Evolutionary conservation across 148 eudicot genomes (phyloP), one percentile per base, ranked within the genome.

Genomic region (Euryodendron excelsum): DNA sequence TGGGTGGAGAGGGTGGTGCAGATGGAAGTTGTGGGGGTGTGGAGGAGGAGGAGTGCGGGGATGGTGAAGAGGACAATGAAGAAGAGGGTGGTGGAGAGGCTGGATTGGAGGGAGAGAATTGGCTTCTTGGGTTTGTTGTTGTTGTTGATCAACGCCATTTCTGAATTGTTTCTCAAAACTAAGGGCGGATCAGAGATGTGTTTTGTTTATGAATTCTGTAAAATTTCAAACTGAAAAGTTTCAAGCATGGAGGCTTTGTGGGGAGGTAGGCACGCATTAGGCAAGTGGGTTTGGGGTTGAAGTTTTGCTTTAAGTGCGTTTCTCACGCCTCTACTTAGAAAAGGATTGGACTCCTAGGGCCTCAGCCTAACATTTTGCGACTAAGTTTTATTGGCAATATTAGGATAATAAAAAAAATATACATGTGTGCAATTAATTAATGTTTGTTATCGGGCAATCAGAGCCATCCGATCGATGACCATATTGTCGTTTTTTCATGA

Each of bases 31-130:
- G 86, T 74, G 33, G 88, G 53, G 82, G 88, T 70, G 85, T 83
- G 92, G 72, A 93, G 87, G 58, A 93, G 87, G 41, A 91, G 89
- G 66, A 92, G 84, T 36, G 89, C 81, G 8, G 93, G 89, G 69
- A 90, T 82, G 25, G 93, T 82, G 80, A 93, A 91, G 67, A 93
- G 78, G 62, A 89, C 86, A 6, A 85, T 76, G 80, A 89, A 88
- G 74, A 88, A 91, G 28, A 93, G 91, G 13, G 88, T 84, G 41
- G 91, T 85, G 76, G 88, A 78, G 56, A 92, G 93, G 52, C 78
- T 88, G 75, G 87, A 86, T 27, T 82, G 70, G 71, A 88, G 61
- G 34, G 88, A 55, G 68, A 62, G 2, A 44, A 58, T 77, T 4
- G 91, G 75, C 79, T 86, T 89, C 61, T 80, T 91, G 71, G 82